A percentile compares a stretch with the other conserved stretches of the same genome.
phyloP scores from a whole-genome alignment of 768 basidiomycete species.

The Trametes gibbosa region DNA sequence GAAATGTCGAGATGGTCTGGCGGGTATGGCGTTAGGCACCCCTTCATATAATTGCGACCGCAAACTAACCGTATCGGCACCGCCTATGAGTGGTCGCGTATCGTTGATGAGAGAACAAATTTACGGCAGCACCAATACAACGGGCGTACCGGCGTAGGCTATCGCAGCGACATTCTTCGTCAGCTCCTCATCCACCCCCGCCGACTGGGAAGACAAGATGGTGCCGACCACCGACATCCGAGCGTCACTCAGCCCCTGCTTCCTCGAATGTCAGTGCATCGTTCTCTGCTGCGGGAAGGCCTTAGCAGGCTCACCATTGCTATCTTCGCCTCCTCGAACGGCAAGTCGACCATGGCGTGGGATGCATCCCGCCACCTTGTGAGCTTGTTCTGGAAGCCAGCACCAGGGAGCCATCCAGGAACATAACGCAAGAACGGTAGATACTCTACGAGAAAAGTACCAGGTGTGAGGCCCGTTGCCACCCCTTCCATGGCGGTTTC shows the following conservation, averaged over 20 bases:
- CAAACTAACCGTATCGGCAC: slow-evolving; percentile 22
- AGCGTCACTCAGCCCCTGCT: not conserved
- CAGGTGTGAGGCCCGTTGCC: slow-evolving; percentile 10
- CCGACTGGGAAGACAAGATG: not conserved
- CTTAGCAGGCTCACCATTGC: slow-evolving; percentile 4
- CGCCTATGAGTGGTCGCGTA: slow-evolving; percentile 2
- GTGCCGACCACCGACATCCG: not conserved
- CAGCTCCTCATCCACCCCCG: slow-evolving; percentile 7
- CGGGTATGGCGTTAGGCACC: not conserved
- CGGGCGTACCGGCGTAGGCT: slow-evolving; percentile 19
- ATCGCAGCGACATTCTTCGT: slow-evolving; percentile 17
- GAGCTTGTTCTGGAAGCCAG: slow-evolving; percentile 21
- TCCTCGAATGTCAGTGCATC: not conserved
- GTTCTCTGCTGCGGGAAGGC: not conserved
- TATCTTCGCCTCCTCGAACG: slow-evolving; percentile 15
- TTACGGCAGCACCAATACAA: not conserved
- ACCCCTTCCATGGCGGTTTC: slow-evolving; percentile 10
- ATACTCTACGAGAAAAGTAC: slow-evolving; percentile 15
- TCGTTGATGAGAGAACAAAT: not conserved
- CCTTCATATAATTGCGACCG: not conserved
- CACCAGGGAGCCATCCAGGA: slow-evolving; percentile 28
- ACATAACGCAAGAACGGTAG: slow-evolving; percentile 21
- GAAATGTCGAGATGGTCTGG: slow-evolving; percentile 24
- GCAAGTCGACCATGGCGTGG: slow-evolving; percentile 12
- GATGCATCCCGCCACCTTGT: slow-evolving; percentile 6